Percentiles rank a stretch among this genome's conserved stretches.
These are phyloP conservation scores for Eimeria tenella DNA, from an alignment of 169 alveolate genomes.

Conservation along the genomic window DNA sequence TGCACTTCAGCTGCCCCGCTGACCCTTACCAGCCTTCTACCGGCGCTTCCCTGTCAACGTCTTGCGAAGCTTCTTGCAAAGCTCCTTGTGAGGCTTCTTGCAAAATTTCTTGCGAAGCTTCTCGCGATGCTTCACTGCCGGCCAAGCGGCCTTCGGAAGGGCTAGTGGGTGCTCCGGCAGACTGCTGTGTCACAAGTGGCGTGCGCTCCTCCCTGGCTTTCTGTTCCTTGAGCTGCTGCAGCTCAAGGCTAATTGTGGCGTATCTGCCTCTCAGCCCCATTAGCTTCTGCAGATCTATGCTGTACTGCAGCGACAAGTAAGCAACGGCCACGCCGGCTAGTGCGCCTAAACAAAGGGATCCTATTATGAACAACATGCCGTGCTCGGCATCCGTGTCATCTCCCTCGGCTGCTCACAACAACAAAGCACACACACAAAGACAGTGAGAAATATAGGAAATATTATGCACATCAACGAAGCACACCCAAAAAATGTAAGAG, in stretches of 20 bases:
- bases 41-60: no score
- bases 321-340: conserved; percentile 27
- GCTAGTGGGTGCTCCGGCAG: background rate
- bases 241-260: background rate
- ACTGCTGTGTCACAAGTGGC: background rate
- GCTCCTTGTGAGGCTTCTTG: no score
- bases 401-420: background rate
- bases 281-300: conserved; percentile 40
- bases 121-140: no score
- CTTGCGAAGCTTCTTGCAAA: no score
- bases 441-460: background rate
- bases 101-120: no score
- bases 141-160: no score
- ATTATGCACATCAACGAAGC: no score
- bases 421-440: background rate
- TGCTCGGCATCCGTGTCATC: background rate
- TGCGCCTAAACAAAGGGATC: conserved; percentile 10
- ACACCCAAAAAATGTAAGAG: no score
- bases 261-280: conserved; percentile 55
- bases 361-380: background rate
- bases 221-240: conserved; percentile 14
- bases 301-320: conserved; percentile 31
- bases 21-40: no score
- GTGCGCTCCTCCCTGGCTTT: background rate
- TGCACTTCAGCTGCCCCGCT: no score